Conservation (phyloP, 495 filamentous ascomycete species). For the Penicillium waksmanii region DNA sequence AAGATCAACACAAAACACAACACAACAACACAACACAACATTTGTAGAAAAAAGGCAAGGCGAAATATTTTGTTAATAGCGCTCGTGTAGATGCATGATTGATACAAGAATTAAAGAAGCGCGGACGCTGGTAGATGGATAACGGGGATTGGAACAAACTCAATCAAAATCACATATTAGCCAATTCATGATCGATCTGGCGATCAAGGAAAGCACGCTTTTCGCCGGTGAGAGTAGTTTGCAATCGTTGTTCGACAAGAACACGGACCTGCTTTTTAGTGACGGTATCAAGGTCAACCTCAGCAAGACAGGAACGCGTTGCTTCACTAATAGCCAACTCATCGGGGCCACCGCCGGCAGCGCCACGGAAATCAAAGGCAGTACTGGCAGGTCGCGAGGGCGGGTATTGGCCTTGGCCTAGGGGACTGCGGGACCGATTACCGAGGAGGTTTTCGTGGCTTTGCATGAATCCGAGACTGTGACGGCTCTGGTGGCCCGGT, state of each 20-base stretch:
- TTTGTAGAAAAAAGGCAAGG: neutral
- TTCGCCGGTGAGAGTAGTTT: conserved; percentile 83
- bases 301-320: conserved; percentile 78
- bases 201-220: conserved; percentile 82
- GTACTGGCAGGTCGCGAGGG: conserved; percentile 66
- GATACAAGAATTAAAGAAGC: conserved; percentile 24
- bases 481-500: conserved; percentile 46
- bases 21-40: neutral
- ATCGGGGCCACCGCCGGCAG: conserved; percentile 63
- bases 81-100: conserved; percentile 26
- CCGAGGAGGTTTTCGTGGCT: conserved; percentile 66
- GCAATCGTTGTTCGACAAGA: conserved; percentile 87
- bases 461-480: conserved; percentile 53
- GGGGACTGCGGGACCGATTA: conserved; percentile 57
- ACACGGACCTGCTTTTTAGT: conserved; percentile 98
- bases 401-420: conserved; percentile 44
- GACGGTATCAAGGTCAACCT: conserved; percentile 91
- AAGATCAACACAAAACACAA: conserved; percentile 7
- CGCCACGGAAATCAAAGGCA: conserved; percentile 70
- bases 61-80: conserved; percentile 7
- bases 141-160: neutral
- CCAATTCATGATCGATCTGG: conserved; percentile 90
- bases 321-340: conserved; percentile 75
- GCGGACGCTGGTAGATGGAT: conserved; percentile 10
- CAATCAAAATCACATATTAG: conserved; percentile 72